These are phyloP conservation scores for Boletus subluridellus DNA, from an alignment of 1,284 basidiomycete species.

Conservation along the genomic window DNA sequence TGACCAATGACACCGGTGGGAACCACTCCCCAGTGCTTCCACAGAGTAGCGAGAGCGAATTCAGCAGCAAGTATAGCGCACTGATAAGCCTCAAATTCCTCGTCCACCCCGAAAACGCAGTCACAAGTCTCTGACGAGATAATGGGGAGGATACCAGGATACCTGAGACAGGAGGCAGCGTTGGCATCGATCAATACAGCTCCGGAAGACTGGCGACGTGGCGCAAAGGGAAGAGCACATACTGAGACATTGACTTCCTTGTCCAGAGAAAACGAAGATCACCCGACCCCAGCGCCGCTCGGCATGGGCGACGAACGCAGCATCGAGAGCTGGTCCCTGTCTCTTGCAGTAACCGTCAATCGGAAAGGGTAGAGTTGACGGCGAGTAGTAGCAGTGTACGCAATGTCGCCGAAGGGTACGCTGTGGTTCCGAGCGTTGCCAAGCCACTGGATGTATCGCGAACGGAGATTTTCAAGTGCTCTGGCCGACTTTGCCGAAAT, in stretches of 20 bases:
- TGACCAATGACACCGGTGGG: constrained; percentile 61
- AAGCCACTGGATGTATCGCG: constrained; percentile 48
- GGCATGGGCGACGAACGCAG: constrained; percentile 35
- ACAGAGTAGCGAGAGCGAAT: constrained; percentile 56
- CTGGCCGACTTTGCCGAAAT: constrained; percentile 55
- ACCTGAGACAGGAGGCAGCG: constrained; percentile 47
- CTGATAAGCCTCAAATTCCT: constrained; percentile 48
- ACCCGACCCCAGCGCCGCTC: constrained; percentile 32
- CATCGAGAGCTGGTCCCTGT: constrained; percentile 44
- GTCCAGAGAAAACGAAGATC: constrained; percentile 68
- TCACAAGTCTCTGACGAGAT: constrained; percentile 32
- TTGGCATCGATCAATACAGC: constrained; percentile 56
- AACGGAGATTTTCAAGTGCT: constrained; percentile 47
- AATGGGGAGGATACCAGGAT: constrained; percentile 47
- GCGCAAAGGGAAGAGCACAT: constrained; percentile 60
- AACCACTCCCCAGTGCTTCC: constrained; percentile 62
- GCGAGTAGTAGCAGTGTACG: constrained; percentile 64
- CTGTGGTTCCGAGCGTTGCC: constrained; percentile 26
- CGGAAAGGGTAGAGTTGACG: constrained; percentile 55
- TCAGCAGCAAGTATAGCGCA: constrained; percentile 58
- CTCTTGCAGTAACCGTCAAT: constrained; percentile 45
- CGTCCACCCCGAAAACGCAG: constrained; percentile 15
- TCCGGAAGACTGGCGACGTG: constrained; percentile 44
- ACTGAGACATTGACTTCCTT: constrained; percentile 62
- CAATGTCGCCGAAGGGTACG: constrained; percentile 45